phyloP scores from a whole-genome alignment of 352 stramenopile genomes.

The Phytophthora podocarpi region DNA sequence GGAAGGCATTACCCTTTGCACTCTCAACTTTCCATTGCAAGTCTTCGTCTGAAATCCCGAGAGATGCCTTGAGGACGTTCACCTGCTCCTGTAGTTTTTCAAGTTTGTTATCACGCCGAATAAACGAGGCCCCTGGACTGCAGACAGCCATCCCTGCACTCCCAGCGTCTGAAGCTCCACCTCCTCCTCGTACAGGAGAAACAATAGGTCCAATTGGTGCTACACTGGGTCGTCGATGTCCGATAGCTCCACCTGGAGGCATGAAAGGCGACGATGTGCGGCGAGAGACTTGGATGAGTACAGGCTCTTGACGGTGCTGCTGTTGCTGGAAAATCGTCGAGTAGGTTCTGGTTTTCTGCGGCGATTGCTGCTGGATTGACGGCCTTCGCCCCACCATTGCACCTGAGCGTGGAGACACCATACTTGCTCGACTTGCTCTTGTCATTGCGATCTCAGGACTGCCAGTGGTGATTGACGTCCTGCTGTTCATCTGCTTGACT shows the following conservation, averaged over 20 bases:
- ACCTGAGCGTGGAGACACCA: constrained; percentile 9
- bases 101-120: constrained; percentile 60
- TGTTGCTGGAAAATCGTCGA: constrained; percentile 28
- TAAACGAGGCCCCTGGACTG: constrained; percentile 33
- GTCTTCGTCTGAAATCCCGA: constrained; percentile 79
- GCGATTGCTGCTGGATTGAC: constrained; percentile 16
- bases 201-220: constrained; percentile 44
- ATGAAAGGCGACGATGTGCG: constrained; percentile 61
- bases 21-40: constrained; percentile 83
- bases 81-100: constrained; percentile 76
- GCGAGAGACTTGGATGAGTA: constrained; percentile 64
- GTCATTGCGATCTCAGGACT: background rate
- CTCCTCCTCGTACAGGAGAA: no score
- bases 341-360: constrained; percentile 4
- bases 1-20: constrained; percentile 72
- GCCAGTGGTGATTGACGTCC: background rate
- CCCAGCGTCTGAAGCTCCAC: background rate
- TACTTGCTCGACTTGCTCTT: constrained; percentile 18
- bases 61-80: constrained; percentile 70
- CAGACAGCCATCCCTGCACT: no score
- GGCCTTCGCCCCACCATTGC: no score
- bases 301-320: constrained; percentile 28
- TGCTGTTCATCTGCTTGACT: background rate
- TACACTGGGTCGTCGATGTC: constrained; percentile 52
- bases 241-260: constrained; percentile 23